Base-by-base conservation (phyloP, 1,284 basidiomycete genomes). In the Xerocomus nothofagi region DNA sequence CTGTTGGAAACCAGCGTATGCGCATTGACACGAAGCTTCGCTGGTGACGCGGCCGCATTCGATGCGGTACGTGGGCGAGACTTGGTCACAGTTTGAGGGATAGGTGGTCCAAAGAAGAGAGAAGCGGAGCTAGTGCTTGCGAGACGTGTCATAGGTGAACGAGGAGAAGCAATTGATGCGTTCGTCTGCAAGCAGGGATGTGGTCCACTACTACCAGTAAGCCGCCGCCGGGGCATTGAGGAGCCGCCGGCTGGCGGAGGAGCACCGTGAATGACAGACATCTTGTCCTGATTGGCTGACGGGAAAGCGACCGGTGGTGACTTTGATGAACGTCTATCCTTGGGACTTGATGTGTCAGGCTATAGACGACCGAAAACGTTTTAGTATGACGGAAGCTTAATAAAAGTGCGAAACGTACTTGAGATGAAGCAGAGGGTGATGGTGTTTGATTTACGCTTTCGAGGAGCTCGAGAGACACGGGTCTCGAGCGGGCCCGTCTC, bases 41-140 rank as follows among this genome's bases (percentile, higher is more conserved):
- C 46, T 1, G 47, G 32, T 9, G 50, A 47, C 1, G 32, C 34
- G 23, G 49, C 8, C n/a, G 50, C 47, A 38, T 55, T 67, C 0
- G 63, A 67, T 11, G 51, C 18, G 24, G 62, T 69, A 12, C 54
- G 59, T 12, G 60, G 42, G 36, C 57, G 66, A 0, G 50, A 30
- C 46, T 58, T 61, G 32, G 36, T 40, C 15, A 41, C 15, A 2
- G 66, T 55, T 44, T 68, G 61, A 31, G 75, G 71, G 50, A 88
- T 85, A 26, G 79, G 58, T 6, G 86, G 85, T 1, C 86, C 85
- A 57, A 89, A 89, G 65, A 90, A 89, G 6, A 86, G 65, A 0
- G 86, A 84, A 4, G 83, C 85, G 2, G 84, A 82, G 40, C 73
- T 73, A 43, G 70, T 81, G 49, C 73, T 76, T 41, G 73, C 58